phyloP scores from a whole-genome alignment of 1,284 basidiomycete species.

The Ustilago tritici region DNA sequence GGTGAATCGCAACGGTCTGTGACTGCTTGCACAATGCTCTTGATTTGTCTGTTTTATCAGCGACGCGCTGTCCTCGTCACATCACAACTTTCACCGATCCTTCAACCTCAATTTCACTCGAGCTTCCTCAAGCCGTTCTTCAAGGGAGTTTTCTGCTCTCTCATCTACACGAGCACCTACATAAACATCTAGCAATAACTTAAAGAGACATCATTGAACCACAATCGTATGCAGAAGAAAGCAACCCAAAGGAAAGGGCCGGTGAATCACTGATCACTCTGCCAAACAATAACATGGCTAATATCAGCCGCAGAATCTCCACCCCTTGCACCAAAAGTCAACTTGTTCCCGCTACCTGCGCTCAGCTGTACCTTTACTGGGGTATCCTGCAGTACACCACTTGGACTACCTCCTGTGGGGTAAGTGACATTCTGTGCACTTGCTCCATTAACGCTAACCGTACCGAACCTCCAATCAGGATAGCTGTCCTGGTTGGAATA shows the following conservation, averaged over 20 bases:
- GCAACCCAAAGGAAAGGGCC: neutral
- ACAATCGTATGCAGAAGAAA: too few relatives aligned
- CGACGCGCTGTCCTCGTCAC: too few relatives aligned
- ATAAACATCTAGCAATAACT: too few relatives aligned
- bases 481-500: slow-evolving; percentile 24
- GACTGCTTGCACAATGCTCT: neutral
- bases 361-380: slow-evolving; percentile 27
- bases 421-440: slow-evolving; percentile 9
- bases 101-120: too few relatives aligned
- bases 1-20: too few relatives aligned
- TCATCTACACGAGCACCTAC: too few relatives aligned
- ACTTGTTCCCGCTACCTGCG: slow-evolving; percentile 12
- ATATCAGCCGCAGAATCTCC: slow-evolving; percentile 31
- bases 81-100: too few relatives aligned
- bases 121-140: too few relatives aligned
- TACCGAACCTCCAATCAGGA: slow-evolving; percentile 25
- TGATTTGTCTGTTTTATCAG: neutral
- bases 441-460: neutral
- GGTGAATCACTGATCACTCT: slow-evolving; percentile 15
- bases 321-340: slow-evolving; percentile 17
- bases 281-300: slow-evolving; percentile 37
- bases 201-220: too few relatives aligned
- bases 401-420: slow-evolving; percentile 27
- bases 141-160: too few relatives aligned
- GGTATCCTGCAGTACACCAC: slow-evolving; percentile 18